Conservation (phyloP, 805 yeast genomes). For the Ogataea polymorpha region DNA sequence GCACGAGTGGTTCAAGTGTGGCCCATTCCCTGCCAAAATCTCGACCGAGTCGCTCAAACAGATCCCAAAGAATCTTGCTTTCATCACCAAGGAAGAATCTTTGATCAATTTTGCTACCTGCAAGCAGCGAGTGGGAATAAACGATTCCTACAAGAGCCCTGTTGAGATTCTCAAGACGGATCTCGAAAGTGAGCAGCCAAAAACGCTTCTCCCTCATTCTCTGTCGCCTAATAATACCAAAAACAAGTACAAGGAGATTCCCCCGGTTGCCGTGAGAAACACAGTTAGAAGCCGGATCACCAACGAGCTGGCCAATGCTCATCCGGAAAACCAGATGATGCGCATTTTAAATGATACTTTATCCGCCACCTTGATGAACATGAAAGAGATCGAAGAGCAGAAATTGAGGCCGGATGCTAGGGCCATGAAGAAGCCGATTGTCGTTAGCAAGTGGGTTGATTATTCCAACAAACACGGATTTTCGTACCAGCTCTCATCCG, state of each 20-base stretch:
- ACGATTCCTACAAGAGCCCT: constrained; percentile 50
- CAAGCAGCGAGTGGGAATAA: constrained; percentile 59
- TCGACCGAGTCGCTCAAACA: constrained; percentile 59
- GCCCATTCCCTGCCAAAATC: constrained; percentile 73
- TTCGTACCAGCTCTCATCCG: constrained; percentile 86
- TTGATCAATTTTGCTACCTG: constrained; percentile 63
- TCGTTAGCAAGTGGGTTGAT: constrained; percentile 96
- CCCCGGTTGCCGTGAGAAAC: constrained; percentile 24
- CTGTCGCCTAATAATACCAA: constrained; percentile 91
- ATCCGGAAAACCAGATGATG: constrained; percentile 29
- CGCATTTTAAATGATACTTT: constrained; percentile 27
- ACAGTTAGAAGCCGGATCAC: constrained; percentile 28
- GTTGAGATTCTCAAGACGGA: constrained; percentile 69
- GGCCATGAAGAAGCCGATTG: constrained; percentile 50
- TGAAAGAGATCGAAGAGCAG: constrained; percentile 28
- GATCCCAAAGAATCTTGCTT: constrained; percentile 55
- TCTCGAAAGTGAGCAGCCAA: constrained; percentile 64
- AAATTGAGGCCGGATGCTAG: constrained; percentile 11
- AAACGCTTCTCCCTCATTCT: constrained; percentile 76
- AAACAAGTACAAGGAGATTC: constrained; percentile 75
- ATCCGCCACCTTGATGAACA: constrained; percentile 27
- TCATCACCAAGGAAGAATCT: constrained; percentile 58
- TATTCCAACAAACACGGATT: constrained; percentile 94
- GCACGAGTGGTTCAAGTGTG: constrained; percentile 78
- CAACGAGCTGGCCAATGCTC: constrained; percentile 28